Evolutionary conservation across 78 protist genomes (phyloP).

Genomic region (Anaeramoeba ignava): DNA sequence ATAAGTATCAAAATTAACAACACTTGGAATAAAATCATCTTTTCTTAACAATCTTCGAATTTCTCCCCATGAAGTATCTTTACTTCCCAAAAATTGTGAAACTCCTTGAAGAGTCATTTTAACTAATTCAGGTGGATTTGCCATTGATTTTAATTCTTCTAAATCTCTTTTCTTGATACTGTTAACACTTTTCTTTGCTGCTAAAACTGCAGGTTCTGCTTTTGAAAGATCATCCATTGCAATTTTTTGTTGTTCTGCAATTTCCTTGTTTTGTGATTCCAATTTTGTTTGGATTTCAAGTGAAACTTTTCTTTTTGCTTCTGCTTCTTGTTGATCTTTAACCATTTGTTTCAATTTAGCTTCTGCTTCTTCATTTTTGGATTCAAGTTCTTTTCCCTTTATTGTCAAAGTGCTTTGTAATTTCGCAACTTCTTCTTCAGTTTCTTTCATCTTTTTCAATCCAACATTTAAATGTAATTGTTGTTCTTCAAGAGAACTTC

Average conservation of each 20-base stretch:
- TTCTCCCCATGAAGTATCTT: too few relatives aligned
- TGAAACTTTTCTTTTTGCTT: slow-evolving; percentile 33
- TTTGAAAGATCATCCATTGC: slow-evolving; percentile 10
- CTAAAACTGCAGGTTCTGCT: slow-evolving; percentile 28
- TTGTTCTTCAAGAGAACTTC: slow-evolving; percentile 65
- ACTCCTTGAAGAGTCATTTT: too few relatives aligned
- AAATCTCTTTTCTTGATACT: slow-evolving; percentile 55
- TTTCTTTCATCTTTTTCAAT: slow-evolving; percentile 57
- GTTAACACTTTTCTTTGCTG: slow-evolving; percentile 27
- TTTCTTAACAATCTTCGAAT: slow-evolving; percentile 48
- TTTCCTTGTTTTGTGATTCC: slow-evolving; percentile 22
- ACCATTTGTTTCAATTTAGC: slow-evolving; percentile 57
- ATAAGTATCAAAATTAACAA: slow-evolving; percentile 61
- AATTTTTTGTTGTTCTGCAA: too few relatives aligned
- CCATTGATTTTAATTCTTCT: slow-evolving; percentile 53
- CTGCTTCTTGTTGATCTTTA: slow-evolving; percentile 32
- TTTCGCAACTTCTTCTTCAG: slow-evolving; percentile 55
- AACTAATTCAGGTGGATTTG: slow-evolving; percentile 73
- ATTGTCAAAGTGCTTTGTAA: slow-evolving; percentile 25
- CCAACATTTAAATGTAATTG: slow-evolving; percentile 81
- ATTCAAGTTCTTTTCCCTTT: background rate
- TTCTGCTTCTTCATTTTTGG: slow-evolving; percentile 49
- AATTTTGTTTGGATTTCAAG: slow-evolving; percentile 15
- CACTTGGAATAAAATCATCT: slow-evolving; percentile 51
- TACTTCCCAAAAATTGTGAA: too few relatives aligned